Evolutionary conservation across 169 alveolate genomes (phyloP).

Genomic region (Amoebophrya sp.): DNA sequence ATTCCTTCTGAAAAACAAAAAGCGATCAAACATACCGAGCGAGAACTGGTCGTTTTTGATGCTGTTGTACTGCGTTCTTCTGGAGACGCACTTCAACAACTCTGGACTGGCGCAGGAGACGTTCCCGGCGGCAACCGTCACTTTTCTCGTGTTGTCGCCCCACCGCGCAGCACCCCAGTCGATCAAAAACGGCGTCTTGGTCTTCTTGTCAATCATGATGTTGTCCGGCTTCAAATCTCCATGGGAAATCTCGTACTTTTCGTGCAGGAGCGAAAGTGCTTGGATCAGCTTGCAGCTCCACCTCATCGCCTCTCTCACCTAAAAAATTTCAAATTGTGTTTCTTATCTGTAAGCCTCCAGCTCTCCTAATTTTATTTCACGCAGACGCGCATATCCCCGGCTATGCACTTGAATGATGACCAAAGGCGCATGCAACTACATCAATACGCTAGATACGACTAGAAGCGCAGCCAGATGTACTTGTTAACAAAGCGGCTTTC

Average conservation of each 20-base stretch:
- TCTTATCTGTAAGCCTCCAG: too few species aligned
- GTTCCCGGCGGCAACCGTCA: not conserved
- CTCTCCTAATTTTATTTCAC: too few species aligned
- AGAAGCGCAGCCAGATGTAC: too few species aligned
- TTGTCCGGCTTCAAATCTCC: not conserved
- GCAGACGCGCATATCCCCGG: too few species aligned
- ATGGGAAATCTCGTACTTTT: not conserved
- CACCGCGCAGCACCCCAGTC: slow-evolving; percentile 7
- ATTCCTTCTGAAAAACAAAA: not conserved
- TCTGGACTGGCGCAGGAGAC: not conserved
- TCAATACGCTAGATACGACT: too few species aligned
- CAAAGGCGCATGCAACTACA: too few species aligned
- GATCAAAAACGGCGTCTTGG: not conserved
- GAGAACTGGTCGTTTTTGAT: not conserved
- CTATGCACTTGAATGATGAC: too few species aligned
- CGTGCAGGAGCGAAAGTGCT: not conserved
- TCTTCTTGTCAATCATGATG: not conserved
- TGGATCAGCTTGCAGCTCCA: not conserved
- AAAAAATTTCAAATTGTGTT: too few species aligned
- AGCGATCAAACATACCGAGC: not conserved
- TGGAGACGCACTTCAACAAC: not conserved
- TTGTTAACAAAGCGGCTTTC: too few species aligned
- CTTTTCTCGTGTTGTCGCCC: not conserved
- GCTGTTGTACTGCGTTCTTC: not conserved
- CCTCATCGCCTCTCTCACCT: not conserved